Percentiles rank a stretch among this genome's conserved stretches.
These are phyloP conservation scores for Chrysoporthe cubensis DNA, from an alignment of 2,329 filamentous ascomycete species.

Conservation along the genomic window DNA sequence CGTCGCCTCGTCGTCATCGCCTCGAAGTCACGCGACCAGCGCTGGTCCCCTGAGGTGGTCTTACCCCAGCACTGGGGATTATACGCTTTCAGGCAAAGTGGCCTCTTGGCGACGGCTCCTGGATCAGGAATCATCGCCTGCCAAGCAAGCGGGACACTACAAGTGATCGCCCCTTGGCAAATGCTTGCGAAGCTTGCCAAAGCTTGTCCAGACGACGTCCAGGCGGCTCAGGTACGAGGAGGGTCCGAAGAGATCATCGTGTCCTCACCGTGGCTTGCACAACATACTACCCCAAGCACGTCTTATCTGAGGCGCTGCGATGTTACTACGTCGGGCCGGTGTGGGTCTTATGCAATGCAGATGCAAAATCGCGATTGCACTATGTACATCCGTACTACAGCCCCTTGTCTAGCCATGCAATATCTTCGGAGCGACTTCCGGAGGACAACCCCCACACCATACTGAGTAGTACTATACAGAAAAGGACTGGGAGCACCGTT, in stretches of 20 bases:
- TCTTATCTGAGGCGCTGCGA: too few species aligned
- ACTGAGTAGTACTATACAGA: neutral
- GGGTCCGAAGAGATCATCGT: neutral
- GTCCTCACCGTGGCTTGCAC: too few species aligned
- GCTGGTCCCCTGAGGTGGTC: too few species aligned
- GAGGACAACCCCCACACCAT: neutral
- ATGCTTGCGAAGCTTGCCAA: slow-evolving; percentile 3
- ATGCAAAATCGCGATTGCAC: neutral
- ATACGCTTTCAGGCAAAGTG: neutral
- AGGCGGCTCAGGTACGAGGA: neutral
- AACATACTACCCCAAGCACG: too few species aligned
- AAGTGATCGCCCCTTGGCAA: neutral
- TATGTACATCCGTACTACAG: neutral
- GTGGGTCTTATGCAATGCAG: neutral
- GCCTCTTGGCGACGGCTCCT: neutral
- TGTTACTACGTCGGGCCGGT: too few species aligned
- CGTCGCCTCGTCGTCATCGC: too few species aligned
- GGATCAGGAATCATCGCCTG: neutral
- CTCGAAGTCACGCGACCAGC: too few species aligned
- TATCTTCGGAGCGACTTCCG: neutral
- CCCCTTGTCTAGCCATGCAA: neutral
- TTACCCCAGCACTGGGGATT: too few species aligned
- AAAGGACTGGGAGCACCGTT: neutral
- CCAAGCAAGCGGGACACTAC: slow-evolving; percentile 1
- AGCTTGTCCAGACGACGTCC: slow-evolving; percentile 1